Evolutionary conservation across 148 eudicot species (phyloP), one percentile per base, ranked within the genome.

Genomic region (Simmondsia chinensis): DNA sequence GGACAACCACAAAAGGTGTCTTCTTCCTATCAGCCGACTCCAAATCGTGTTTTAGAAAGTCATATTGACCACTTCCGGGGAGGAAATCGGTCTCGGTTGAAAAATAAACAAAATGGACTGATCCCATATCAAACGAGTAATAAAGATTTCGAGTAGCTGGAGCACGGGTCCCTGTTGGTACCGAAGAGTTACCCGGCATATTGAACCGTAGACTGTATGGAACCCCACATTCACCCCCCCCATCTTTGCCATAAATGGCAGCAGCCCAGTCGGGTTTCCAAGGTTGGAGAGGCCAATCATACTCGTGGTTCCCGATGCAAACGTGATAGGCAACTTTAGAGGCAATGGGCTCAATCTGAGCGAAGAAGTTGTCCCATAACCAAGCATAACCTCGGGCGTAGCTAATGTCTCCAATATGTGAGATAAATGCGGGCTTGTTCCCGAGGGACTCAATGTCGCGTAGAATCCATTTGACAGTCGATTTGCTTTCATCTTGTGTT

Each of bases 161-260:
- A 50, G 97, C 88, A 20, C 57, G 63, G 11, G 77, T 73, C 21
- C 87, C 88, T 0, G 97, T 85, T 18, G 74, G 52, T 33, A 74
- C 78, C 0, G 86, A 79, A 6, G 96, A 86, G 65, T 86, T 77
- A n/a, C 99, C 96, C 1, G 99, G 99, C 99, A 93, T 93, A 45
- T 82, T 83, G 52, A 93, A 93, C 27, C 61, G 68, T 9, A 74
- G 63, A 73, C 99, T 93, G 62, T 86, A 91, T n/a, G 99, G 99
- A 26, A 91, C 86, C 40, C 99, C 95, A 50, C 99, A 91, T 65
- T 91, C 99, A 24, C 99, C 99, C 9, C 97, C 95, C 6, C 97
- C 95, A 54, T 91, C 99, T 54, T 61, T 85, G 0, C 66, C 68
- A 39, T 82, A 93, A 15, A 73, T 50, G 7, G 53, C 6, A 20